Evolutionary conservation across 805 yeast genomes (phyloP), one percentile per base, ranked within the genome.

Genomic region (Ogataea zsoltii): DNA sequence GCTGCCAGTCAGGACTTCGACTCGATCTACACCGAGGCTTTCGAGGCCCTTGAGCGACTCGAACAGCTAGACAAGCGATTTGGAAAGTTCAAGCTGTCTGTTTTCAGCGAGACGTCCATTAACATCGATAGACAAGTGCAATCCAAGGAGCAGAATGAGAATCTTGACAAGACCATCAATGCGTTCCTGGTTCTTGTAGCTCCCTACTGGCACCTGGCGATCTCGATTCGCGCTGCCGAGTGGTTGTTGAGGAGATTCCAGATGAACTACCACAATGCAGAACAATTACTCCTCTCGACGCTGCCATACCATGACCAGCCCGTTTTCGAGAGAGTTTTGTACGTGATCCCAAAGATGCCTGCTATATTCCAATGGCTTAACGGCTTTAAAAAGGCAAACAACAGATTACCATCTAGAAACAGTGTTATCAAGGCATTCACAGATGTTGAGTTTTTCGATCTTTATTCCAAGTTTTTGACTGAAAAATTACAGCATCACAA

Each of bases 1-100:
- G 99, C 99, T 14, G 88, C 95, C n/a, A 79, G 91, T 29, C 98
- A 94, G 70, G 99, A 94, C 64, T 91, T 80, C 59, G 97, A 90
- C 55, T 74, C 84, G 36, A 82, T 94, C 46, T 86, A 76, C 60
- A 77, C 82, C 42, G 79, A 79, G 45, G 85, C 94, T 2, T 57
- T 77, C 6, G 94, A 86, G 45, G 96, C 96, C 0, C 72, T 91
- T 36, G 81, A 79, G 25, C 91, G 87, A 55, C 71, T 94, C 42
- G 78, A 76, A 36, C 70, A 76, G 15, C 65, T 92, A 23, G 97
- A 94, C 59, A 72, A 77, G n/a, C 75, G 92, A 42, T 92, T 94
- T 65, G 62, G 71, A 3, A 76, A 75, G 53, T 94, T 92, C 64
- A 76, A 76, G 54, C 72, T 70, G 46, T 78, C 96, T 5, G 69